Conservation (phyloP, 495 filamentous ascomycete species). For the Copromyces sp. region DNA sequence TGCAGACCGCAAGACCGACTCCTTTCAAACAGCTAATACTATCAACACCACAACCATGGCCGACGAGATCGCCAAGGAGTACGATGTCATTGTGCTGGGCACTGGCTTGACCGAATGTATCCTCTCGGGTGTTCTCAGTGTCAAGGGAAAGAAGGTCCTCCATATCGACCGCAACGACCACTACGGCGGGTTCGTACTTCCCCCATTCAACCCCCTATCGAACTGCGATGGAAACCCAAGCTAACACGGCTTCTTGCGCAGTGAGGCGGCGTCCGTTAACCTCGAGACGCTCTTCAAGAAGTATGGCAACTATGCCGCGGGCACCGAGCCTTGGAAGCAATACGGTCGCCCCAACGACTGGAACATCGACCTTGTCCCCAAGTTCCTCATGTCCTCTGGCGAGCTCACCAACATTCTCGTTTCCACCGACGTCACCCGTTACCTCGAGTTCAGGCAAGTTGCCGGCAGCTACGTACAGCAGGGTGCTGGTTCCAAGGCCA, state of each 20-base stretch:
- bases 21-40: not conserved
- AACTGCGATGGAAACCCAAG: not conserved
- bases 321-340: constrained; percentile 94
- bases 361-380: constrained; percentile 98
- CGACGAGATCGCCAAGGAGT: constrained; percentile 94
- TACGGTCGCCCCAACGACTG: constrained; percentile 95
- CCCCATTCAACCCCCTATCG: constrained; percentile 5
- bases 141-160: constrained; percentile 97
- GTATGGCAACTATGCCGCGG: constrained; percentile 69
- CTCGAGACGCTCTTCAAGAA: constrained; percentile 93
- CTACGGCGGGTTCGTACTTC: constrained; percentile 77
- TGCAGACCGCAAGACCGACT: not conserved
- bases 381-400: constrained; percentile 96
- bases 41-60: constrained; percentile 36
- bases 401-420: constrained; percentile 97
- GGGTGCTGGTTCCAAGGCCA: constrained; percentile 65
- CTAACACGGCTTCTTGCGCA: constrained; percentile 35
- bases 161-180: constrained; percentile 99
- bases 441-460: constrained; percentile 97
- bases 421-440: constrained; percentile 91
- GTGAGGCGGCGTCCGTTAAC: constrained; percentile 88
- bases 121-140: constrained; percentile 92
- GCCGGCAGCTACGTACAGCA: constrained; percentile 97
- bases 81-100: constrained; percentile 97
- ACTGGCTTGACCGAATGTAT: constrained; percentile 98